Evolutionary conservation across 208 protist species (phyloP), one percentile per base, ranked within the genome.

Genomic region (Lotmaria passim): DNA sequence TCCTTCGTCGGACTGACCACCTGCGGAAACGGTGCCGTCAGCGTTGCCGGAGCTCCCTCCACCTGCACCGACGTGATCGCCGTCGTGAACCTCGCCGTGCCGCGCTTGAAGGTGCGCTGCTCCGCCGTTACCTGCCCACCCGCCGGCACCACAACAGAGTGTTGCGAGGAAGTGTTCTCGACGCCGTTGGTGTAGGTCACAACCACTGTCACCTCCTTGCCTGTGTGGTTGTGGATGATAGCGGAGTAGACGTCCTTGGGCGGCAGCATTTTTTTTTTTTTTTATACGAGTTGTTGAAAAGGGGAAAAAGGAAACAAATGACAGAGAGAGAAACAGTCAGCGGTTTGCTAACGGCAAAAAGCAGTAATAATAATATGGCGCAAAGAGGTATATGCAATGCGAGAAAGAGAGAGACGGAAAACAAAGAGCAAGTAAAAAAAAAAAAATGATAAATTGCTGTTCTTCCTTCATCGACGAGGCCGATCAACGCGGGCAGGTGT

Each of bases 181-280:
- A 75, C 46, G 4, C 5, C 14, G 52, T 75, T 75, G 0, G 69
- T 50, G 69, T 93, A 93, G 4, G 69, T 69, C 28, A 84, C 66
- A 17, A 66, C 48, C 41, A 93, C 61, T 15, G 70, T 70, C 62
- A 83, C 59, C 36, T 63, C 53, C 47, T 77, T 56, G 12, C 21
- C 41, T 0, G 82, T 77, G 2, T 75, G 31, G 56, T 90, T 93
- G 75, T 75, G 73, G 55, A 90, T 78, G 11, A 83, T 47, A 28
- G 69, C 65, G 31, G 87, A 90, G 73, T 90, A 93, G 33, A 90
- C 87, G 56, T 93, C 73, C n/a, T 58, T 67, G 50, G 87, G 87
- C 12, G 87, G 73, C 28, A 78, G 75, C 84, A 90, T 90, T 19
- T 21, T 71, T 62, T 11, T 4, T 15, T 89, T 11, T 31, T 71